Evolutionary conservation across 192 early-diverging fungal genomes (phyloP).

Genomic region (Podila horticola): DNA sequence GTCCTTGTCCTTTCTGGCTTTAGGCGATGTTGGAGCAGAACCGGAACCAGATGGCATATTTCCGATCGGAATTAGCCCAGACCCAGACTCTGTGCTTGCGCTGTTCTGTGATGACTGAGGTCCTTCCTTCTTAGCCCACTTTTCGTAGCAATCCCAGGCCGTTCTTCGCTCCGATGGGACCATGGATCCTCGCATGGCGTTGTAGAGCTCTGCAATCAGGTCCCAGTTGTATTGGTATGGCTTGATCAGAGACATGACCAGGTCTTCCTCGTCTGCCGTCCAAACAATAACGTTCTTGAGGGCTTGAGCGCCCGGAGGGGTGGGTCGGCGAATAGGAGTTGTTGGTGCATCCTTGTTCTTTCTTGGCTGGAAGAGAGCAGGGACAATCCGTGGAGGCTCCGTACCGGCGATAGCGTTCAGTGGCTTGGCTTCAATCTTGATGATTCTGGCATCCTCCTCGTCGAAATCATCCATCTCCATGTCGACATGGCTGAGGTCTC

Average conservation of each 20-base stretch:
- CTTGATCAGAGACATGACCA: constrained; percentile 62
- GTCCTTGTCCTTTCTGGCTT: constrained; percentile 47
- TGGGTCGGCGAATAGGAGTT: constrained; percentile 35
- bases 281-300: constrained; percentile 45
- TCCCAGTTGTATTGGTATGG: constrained; percentile 75
- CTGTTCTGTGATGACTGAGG: constrained; percentile 14
- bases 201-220: constrained; percentile 70
- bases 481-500: constrained; percentile 17
- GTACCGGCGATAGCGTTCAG: constrained; percentile 57
- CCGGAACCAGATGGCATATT: constrained; percentile 24
- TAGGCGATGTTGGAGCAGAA: constrained; percentile 33
- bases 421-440: constrained; percentile 50
- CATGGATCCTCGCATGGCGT: constrained; percentile 56
- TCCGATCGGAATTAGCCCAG: constrained; percentile 34
- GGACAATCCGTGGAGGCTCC: constrained; percentile 53
- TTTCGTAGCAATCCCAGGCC: constrained; percentile 74
- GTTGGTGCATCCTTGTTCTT: constrained; percentile 40
- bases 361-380: constrained; percentile 42
- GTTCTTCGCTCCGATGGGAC: constrained; percentile 61
- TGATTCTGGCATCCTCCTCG: constrained; percentile 24
- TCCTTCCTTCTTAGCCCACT: constrained; percentile 65
- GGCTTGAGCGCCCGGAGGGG: constrained; percentile 31
- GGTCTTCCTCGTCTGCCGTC: constrained; percentile 67
- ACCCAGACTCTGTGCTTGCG: constrained; percentile 4
- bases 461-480: constrained; percentile 51